phyloP scores from a whole-genome alignment of 345 rosid genomes.

The Moricandia arvensis region DNA sequence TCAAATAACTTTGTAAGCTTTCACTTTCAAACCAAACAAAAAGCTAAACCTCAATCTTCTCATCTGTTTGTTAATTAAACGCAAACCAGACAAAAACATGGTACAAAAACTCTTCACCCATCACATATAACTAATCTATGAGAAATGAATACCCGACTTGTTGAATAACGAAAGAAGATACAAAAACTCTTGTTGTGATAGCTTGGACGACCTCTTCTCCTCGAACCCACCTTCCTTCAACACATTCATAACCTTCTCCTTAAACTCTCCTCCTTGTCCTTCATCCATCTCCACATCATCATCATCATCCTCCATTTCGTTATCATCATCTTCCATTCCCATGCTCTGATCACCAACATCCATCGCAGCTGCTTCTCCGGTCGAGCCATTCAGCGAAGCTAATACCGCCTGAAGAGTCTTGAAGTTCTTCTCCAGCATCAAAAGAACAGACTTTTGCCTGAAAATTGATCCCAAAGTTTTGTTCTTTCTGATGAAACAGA shows the following conservation, averaged over 20 bases:
- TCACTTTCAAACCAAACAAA: too few relatives aligned
- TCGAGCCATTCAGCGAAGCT: slow-evolving; percentile 25
- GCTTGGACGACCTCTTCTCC: slow-evolving; percentile 77
- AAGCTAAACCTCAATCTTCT: too few relatives aligned
- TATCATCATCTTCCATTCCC: slow-evolving; percentile 48
- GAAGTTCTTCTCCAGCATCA: slow-evolving; percentile 74
- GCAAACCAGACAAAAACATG: too few relatives aligned
- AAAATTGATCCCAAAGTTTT: slow-evolving; percentile 81
- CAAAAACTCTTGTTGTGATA: slow-evolving; percentile 76
- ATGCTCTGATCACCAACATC: slow-evolving; percentile 44
- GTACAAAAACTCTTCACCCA: too few relatives aligned
- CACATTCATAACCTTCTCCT: slow-evolving; percentile 57
- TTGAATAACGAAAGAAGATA: slow-evolving; percentile 77
- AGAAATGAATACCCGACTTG: slow-evolving; percentile 78
- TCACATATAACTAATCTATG: slow-evolving; percentile 17
- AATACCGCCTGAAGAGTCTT: slow-evolving; percentile 68
- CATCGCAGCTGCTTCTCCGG: slow-evolving; percentile 27
- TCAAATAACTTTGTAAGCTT: too few relatives aligned
- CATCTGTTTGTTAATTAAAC: too few relatives aligned
- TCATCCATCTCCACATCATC: slow-evolving; percentile 48
- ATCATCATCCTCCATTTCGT: slow-evolving; percentile 29
- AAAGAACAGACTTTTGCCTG: slow-evolving; percentile 62
- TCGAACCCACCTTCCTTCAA: slow-evolving; percentile 64
- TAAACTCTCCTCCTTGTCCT: slow-evolving; percentile 60
- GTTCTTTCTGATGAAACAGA: slow-evolving; percentile 89